Evolutionary conservation across 1,139 yeast genomes (phyloP).

Genomic region (Suhomyces bolitotheri): DNA sequence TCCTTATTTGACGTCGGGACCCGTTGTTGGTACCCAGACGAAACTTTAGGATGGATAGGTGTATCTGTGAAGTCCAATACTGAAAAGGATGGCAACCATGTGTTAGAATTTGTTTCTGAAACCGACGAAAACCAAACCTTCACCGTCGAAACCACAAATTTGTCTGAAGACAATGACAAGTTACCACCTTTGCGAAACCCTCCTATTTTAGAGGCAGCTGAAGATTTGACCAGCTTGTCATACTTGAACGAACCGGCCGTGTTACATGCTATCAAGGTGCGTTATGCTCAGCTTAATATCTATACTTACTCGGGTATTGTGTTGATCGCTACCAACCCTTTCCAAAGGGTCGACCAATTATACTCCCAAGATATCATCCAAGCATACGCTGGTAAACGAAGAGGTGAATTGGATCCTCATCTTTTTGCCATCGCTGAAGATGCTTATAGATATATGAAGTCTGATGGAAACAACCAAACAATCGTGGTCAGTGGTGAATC

Average conservation of each 20-base stretch:
- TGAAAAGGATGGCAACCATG: slow-evolving; percentile 52
- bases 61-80: slow-evolving; percentile 67
- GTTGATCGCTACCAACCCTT: slow-evolving; percentile 94
- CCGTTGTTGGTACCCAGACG: slow-evolving; percentile 96
- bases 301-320: slow-evolving; percentile 98
- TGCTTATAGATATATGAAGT: slow-evolving; percentile 94
- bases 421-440: slow-evolving; percentile 97
- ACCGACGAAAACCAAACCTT: slow-evolving; percentile 51
- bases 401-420: slow-evolving; percentile 96
- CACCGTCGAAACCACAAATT: slow-evolving; percentile 53
- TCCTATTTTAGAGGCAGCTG: slow-evolving; percentile 89
- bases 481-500: slow-evolving; percentile 97
- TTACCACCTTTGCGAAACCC: slow-evolving; percentile 90
- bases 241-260: slow-evolving; percentile 96
- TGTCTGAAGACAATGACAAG: slow-evolving; percentile 52
- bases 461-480: slow-evolving; percentile 83
- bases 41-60: slow-evolving; percentile 87
- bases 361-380: slow-evolving; percentile 91
- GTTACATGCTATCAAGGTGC: slow-evolving; percentile 85
- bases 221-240: slow-evolving; percentile 88
- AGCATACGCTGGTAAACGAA: slow-evolving; percentile 86
- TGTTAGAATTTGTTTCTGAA: slow-evolving; percentile 63
- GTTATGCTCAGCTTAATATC: slow-evolving; percentile 86
- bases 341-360: slow-evolving; percentile 85
- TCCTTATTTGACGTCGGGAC: slow-evolving; percentile 43